Conservation (phyloP, 768 basidiomycete species). For the Lentinula boryana region DNA sequence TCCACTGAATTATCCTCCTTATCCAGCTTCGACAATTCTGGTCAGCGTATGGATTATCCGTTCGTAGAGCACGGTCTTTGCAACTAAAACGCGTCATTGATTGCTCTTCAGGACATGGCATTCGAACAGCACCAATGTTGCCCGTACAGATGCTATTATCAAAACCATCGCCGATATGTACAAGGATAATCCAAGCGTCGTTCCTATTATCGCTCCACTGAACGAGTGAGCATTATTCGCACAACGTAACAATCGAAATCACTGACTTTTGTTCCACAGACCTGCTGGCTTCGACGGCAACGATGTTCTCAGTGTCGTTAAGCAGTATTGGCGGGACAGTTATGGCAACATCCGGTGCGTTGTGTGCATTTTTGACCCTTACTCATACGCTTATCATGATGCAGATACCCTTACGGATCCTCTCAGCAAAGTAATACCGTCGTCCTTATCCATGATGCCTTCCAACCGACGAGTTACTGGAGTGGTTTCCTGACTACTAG, state of each 20-base stretch:
- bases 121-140: constrained; percentile 54
- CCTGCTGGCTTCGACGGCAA: constrained; percentile 6
- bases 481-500: constrained; percentile 48
- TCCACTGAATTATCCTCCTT: neutral
- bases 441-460: constrained; percentile 72
- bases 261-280: neutral
- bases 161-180: constrained; percentile 57
- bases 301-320: neutral
- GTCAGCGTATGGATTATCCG: constrained; percentile 55
- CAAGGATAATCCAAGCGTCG: constrained; percentile 25
- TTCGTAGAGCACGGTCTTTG: constrained; percentile 17
- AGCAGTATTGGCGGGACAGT: constrained; percentile 62
- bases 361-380: neutral
- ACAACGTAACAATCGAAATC: neutral
- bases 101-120: constrained; percentile 45
- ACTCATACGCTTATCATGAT: neutral
- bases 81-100: neutral
- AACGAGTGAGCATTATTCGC: constrained; percentile 55
- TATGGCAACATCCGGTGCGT: constrained; percentile 66
- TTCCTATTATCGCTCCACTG: constrained; percentile 65
- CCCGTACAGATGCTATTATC: constrained; percentile 63
- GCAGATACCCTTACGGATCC: constrained; percentile 29
- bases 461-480: constrained; percentile 72
- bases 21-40: constrained; percentile 74
- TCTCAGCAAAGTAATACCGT: constrained; percentile 54